A percentile compares a stretch with the other conserved stretches of the same genome.
These are phyloP conservation scores for Russula compacta DNA, from an alignment of 768 basidiomycete genomes.

Conservation along the genomic window DNA sequence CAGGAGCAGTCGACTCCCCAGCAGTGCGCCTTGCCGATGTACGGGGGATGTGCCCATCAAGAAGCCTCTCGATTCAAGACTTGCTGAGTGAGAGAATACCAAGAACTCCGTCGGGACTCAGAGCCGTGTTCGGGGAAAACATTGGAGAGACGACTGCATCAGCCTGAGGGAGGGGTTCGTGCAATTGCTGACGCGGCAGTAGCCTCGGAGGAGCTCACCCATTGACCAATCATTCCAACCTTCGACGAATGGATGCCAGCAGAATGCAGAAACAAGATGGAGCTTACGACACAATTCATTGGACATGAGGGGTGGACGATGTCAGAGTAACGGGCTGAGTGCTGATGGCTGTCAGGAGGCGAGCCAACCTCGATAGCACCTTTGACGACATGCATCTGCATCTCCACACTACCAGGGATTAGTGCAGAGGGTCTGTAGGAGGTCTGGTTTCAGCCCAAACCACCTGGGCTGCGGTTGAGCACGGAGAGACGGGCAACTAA, in stretches of 20 bases:
- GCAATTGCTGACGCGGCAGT: neutral
- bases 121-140: neutral
- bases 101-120: neutral
- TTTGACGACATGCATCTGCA: neutral
- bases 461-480: neutral
- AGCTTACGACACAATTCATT: neutral
- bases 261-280: neutral
- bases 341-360: neutral
- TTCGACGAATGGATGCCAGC: neutral
- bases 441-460: neutral
- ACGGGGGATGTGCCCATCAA: too few relatives aligned
- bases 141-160: neutral
- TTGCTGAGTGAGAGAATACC: neutral
- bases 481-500: too few relatives aligned
- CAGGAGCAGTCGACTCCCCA: too few relatives aligned
- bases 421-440: too few relatives aligned
- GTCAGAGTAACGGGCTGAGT: neutral
- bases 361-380: neutral
- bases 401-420: neutral
- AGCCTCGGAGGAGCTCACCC: neutral
- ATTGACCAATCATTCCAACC: neutral
- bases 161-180: neutral
- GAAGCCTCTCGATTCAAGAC: neutral
- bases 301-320: neutral
- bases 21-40: too few relatives aligned